Evolutionary conservation across 2,329 filamentous ascomycete genomes (phyloP).

Genomic region (Trichoderma atroviride): DNA sequence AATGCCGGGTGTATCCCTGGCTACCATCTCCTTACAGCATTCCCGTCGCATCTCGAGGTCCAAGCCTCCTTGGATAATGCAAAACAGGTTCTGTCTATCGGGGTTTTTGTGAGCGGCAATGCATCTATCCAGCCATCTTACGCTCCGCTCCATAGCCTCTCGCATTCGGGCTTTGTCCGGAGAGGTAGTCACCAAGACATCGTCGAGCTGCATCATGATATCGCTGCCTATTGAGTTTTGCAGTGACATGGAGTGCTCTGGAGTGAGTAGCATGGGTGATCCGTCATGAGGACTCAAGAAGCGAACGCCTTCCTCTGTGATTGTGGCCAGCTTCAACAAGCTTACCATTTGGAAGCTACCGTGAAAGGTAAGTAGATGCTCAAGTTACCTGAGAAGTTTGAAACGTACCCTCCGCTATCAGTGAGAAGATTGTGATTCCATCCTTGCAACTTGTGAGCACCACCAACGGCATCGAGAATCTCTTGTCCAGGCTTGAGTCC

Average conservation of each 20-base stretch:
- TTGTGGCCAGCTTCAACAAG: slow-evolving; percentile 84
- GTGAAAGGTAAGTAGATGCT: slow-evolving; percentile 23
- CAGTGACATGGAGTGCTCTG: slow-evolving; percentile 92
- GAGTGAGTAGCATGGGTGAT: slow-evolving; percentile 92
- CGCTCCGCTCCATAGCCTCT: slow-evolving; percentile 91
- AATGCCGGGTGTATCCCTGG: slow-evolving; percentile 89
- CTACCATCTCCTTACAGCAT: slow-evolving; percentile 86
- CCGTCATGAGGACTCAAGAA: slow-evolving; percentile 98
- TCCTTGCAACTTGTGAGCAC: slow-evolving; percentile 90
- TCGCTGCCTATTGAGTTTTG: slow-evolving; percentile 98
- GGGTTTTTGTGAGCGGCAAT: slow-evolving; percentile 87
- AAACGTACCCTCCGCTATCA: slow-evolving; percentile 67
- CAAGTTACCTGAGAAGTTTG: too few relatives aligned
- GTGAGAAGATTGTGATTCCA: slow-evolving; percentile 97
- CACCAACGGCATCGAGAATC: slow-evolving; percentile 82
- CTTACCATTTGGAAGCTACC: slow-evolving; percentile 97
- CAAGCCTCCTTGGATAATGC: slow-evolving; percentile 95
- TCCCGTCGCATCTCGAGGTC: slow-evolving; percentile 82
- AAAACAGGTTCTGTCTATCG: slow-evolving; percentile 87
- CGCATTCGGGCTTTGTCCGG: slow-evolving; percentile 85
- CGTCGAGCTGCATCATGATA: slow-evolving; percentile 99
- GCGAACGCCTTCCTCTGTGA: slow-evolving; percentile 93
- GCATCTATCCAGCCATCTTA: slow-evolving; percentile 95
- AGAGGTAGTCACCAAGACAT: slow-evolving; percentile 94
- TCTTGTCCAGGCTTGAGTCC: slow-evolving; percentile 93